Percentiles rank a stretch among this genome's conserved stretches.
These are phyloP conservation scores for Houttuynia cordata DNA, from an alignment of 164 flowering plant genomes.

Conservation along the genomic window DNA sequence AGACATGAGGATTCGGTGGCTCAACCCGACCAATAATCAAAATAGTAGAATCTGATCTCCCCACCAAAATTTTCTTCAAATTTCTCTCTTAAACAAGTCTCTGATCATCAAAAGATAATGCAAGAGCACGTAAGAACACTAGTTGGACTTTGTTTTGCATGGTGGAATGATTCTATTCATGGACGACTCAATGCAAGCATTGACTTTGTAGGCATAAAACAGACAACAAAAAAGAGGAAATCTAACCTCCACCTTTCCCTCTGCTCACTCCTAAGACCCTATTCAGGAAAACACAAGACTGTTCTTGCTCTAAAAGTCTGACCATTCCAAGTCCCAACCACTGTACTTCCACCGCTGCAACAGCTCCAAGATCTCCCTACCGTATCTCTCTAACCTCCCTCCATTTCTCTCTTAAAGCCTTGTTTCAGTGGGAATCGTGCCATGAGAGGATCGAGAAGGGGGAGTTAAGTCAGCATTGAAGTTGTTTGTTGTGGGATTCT, in stretches of 20 bases:
- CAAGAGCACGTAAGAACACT: background rate
- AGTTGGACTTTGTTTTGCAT: constrained; percentile 3
- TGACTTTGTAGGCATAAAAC: constrained; percentile 25
- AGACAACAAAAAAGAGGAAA: constrained; percentile 16
- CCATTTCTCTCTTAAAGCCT: background rate
- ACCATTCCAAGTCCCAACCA: constrained; percentile 6
- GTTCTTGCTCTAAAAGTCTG: constrained; percentile 5
- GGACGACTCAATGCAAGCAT: background rate
- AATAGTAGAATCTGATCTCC: background rate
- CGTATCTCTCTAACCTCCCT: too few relatives aligned
- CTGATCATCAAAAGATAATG: background rate
- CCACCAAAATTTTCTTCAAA: background rate
- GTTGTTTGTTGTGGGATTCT: background rate
- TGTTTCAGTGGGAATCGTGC: background rate
- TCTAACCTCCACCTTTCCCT: constrained; percentile 53
- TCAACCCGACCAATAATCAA: constrained; percentile 25
- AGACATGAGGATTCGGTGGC: constrained; percentile 48
- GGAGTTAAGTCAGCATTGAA: background rate
- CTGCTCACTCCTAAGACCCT: constrained; percentile 7
- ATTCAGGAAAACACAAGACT: too few relatives aligned
- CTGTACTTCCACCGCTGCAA: constrained; percentile 2
- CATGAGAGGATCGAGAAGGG: constrained; percentile 1
- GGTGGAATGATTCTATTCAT: background rate
- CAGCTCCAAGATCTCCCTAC: constrained; percentile 1
- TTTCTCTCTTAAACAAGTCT: background rate